These are phyloP conservation scores for Camellia granthamiana DNA, from an alignment of 148 eudicot species.

Conservation along the genomic window DNA sequence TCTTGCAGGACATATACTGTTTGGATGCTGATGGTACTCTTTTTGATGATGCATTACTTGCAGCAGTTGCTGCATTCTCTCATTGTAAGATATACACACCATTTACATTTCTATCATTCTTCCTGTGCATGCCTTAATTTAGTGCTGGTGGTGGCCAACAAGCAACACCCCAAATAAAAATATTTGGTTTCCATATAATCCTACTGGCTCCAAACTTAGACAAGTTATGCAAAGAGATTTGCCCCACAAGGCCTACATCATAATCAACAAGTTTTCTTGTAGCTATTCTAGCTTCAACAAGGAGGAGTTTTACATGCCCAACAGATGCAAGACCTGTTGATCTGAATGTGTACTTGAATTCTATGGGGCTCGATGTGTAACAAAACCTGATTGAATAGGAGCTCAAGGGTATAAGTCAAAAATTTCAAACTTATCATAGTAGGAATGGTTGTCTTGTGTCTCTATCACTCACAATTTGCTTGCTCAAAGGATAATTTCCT, in stretches of 20 bases:
- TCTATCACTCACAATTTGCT: background rate
- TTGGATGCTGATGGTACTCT: slow-evolving; percentile 97
- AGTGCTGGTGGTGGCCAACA: no score
- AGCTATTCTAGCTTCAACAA: background rate
- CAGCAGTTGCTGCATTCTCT: slow-evolving; percentile 86
- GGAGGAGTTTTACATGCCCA: background rate
- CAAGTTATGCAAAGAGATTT: background rate
- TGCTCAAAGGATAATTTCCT: background rate
- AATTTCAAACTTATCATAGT: background rate
- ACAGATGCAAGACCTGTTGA: background rate
- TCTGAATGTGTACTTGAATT: background rate
- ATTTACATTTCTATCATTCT: background rate
- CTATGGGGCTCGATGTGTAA: background rate
- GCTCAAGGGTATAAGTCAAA: background rate
- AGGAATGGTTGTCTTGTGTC: background rate
- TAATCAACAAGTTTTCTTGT: background rate
- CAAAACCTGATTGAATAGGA: background rate
- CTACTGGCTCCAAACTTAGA: background rate
- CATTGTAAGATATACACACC: slow-evolving; percentile 50
- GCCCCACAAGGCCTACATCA: background rate
- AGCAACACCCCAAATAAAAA: background rate
- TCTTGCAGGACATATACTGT: slow-evolving; percentile 81
- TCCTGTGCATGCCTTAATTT: background rate
- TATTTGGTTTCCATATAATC: background rate
- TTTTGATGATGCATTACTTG: slow-evolving; percentile 87